A percentile compares a stretch with the other conserved stretches of the same genome.
phyloP scores from a whole-genome alignment of 1,139 yeast species.

The Yamadazyma trypodendri region DNA sequence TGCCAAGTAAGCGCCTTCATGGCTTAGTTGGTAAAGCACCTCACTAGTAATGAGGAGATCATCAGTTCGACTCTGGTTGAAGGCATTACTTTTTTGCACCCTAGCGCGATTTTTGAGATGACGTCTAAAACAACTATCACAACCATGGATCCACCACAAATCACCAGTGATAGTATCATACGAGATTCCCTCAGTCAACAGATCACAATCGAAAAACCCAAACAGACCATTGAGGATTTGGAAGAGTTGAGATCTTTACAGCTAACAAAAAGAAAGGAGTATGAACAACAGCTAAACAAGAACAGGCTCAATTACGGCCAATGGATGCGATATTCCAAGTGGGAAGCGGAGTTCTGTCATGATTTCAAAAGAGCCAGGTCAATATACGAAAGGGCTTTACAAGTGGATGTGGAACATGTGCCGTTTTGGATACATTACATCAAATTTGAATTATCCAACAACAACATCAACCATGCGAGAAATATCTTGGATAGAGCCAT shows the following conservation, averaged over 20 bases:
- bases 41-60: too few species aligned
- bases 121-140: neutral
- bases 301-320: slow-evolving; percentile 80
- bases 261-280: slow-evolving; percentile 74
- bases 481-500: slow-evolving; percentile 81
- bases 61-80: too few species aligned
- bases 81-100: too few species aligned
- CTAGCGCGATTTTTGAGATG: neutral
- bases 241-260: slow-evolving; percentile 81
- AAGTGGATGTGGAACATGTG: slow-evolving; percentile 68
- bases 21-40: too few species aligned
- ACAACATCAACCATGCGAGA: slow-evolving; percentile 85
- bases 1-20: too few species aligned
- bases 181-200: slow-evolving; percentile 35
- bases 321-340: slow-evolving; percentile 90
- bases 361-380: slow-evolving; percentile 79
- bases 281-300: slow-evolving; percentile 79
- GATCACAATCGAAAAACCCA: slow-evolving; percentile 39
- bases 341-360: slow-evolving; percentile 75
- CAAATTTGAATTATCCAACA: slow-evolving; percentile 69
- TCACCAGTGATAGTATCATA: slow-evolving; percentile 41
- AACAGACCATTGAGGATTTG: slow-evolving; percentile 64
- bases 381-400: slow-evolving; percentile 82
- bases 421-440: slow-evolving; percentile 88
- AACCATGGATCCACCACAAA: slow-evolving; percentile 12